Conservation (phyloP, 2,329 filamentous ascomycete species). For the Colletotrichum lupini region DNA sequence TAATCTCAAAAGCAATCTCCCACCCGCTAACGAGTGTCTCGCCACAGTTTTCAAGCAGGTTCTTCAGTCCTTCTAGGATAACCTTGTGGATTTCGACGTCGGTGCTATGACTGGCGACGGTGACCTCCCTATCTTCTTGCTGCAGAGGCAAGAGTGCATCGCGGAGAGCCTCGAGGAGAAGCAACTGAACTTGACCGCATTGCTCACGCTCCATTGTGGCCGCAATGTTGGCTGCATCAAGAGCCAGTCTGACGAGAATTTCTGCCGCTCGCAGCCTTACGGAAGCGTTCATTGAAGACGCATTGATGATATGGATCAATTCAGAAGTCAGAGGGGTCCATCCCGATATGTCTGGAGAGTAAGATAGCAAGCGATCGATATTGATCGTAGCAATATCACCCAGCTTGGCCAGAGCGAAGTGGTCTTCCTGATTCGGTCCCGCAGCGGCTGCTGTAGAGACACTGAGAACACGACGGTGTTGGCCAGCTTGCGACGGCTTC, state of each 20-base stretch:
- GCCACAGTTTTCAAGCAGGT: slow-evolving; percentile 87
- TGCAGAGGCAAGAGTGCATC: slow-evolving; percentile 71
- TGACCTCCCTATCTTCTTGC: slow-evolving; percentile 60
- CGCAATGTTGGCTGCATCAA: slow-evolving; percentile 69
- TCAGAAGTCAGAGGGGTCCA: slow-evolving; percentile 76
- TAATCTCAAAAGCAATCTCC: slow-evolving; percentile 86
- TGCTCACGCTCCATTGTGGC: slow-evolving; percentile 60
- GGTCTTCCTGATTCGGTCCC: slow-evolving; percentile 69
- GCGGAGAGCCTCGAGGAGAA: slow-evolving; percentile 75
- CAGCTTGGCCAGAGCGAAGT: slow-evolving; percentile 78
- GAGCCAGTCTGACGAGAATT: slow-evolving; percentile 67
- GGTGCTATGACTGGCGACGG: slow-evolving; percentile 69
- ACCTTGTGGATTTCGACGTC: slow-evolving; percentile 85
- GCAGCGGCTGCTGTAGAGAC: slow-evolving; percentile 56
- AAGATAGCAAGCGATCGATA: slow-evolving; percentile 77
- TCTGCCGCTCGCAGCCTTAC: slow-evolving; percentile 72
- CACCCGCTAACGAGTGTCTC: slow-evolving; percentile 86
- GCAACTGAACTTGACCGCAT: slow-evolving; percentile 74
- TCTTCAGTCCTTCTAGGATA: slow-evolving; percentile 82
- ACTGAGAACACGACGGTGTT: slow-evolving; percentile 59
- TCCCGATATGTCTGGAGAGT: slow-evolving; percentile 75
- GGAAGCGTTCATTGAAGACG: slow-evolving; percentile 57
- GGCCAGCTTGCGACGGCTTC: slow-evolving; percentile 49
- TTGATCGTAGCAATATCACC: slow-evolving; percentile 80
- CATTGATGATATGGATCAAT: slow-evolving; percentile 62